A percentile compares a stretch with the other conserved stretches of the same genome.
phyloP scores from a whole-genome alignment of 306 rosid species.

The Gleditsia sinensis region DNA sequence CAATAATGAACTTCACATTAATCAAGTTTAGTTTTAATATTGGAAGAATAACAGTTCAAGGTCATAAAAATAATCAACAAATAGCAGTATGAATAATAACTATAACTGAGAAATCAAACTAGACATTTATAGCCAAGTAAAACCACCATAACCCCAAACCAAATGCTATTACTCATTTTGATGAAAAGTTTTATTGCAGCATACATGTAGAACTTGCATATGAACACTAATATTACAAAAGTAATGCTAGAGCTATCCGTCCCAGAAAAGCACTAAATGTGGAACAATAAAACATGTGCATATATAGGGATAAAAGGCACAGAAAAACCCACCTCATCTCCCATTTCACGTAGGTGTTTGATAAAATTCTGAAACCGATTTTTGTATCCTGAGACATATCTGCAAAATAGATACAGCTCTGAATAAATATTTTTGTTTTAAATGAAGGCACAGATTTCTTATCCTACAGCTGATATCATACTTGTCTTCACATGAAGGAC shows the following conservation, averaged over 20 bases:
- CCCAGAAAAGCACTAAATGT: not conserved
- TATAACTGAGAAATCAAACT: not conserved
- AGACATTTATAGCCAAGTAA: not conserved
- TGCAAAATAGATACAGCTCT: slow-evolving; percentile 33
- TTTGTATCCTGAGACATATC: slow-evolving; percentile 59
- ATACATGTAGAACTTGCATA: not conserved
- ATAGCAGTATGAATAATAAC: not conserved
- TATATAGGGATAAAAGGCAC: not conserved
- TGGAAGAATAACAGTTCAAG: not conserved
- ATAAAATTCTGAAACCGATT: slow-evolving; percentile 60
- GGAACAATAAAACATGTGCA: not conserved
- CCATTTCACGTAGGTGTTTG: slow-evolving; percentile 58
- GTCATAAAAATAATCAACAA: not conserved
- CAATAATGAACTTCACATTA: slow-evolving; percentile 24
- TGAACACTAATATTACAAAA: not conserved
- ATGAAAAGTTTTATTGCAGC: not conserved
- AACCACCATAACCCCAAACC: not conserved
- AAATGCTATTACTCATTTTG: not conserved
- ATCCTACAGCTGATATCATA: not conserved
- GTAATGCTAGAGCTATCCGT: not conserved
- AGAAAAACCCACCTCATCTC: slow-evolving; percentile 50
- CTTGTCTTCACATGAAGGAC: not conserved
- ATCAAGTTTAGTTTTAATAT: not conserved
- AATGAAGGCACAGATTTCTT: not conserved
- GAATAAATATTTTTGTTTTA: not conserved